Base-by-base conservation (phyloP, 257 asterid genomes). In the Jasminum sambac region DNA sequence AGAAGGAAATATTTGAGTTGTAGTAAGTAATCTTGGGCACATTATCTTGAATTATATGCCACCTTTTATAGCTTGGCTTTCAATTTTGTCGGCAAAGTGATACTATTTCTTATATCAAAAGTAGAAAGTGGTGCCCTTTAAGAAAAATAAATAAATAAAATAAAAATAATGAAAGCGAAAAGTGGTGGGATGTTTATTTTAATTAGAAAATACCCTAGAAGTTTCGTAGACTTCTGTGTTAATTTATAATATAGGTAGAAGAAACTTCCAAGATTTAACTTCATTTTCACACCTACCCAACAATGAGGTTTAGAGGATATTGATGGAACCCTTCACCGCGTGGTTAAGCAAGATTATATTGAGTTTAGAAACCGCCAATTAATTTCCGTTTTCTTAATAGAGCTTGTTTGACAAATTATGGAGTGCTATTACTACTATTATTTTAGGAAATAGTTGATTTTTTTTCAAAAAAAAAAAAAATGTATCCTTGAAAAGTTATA, bases 201-300 rank as follows among this genome's bases (percentile, higher is more conserved):
- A 30, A 30, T 30, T 30, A 16, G 58, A 55, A 55, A 55, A 13
- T 17, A 19, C 14, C 2, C 34, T 52, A 52, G 14, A 52, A 52
- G 10, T 21, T 21, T 52, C 13, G 30, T 21, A 8, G 26, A 52
- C 34, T 8, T 52, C 19, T 50, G 59, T 50, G 6, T 17, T 50
- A 16, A 5, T 5, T 16, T 6, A 16, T 50, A 5, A 50, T 2
- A n/a, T 55, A 55, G 8, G 23, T 21, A 9, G 16, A 2, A 55
- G 62, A 55, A 55, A 55, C 62, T 55, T 55, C 62, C 62, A 19
- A 19, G 62, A 55, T 55, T 55, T 25, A 55, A 55, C 62, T 48
- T 55, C 62, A 21, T 55, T 55, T 21, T 55, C 62, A 7, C 34
- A 55, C 62, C 34, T 55, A 55, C 62, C 34, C 62, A 55, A 21